Evolutionary conservation across 2,329 filamentous ascomycete genomes (phyloP), one percentile per base, ranked within the genome.

Genomic region (Paradendryphiella salina): DNA sequence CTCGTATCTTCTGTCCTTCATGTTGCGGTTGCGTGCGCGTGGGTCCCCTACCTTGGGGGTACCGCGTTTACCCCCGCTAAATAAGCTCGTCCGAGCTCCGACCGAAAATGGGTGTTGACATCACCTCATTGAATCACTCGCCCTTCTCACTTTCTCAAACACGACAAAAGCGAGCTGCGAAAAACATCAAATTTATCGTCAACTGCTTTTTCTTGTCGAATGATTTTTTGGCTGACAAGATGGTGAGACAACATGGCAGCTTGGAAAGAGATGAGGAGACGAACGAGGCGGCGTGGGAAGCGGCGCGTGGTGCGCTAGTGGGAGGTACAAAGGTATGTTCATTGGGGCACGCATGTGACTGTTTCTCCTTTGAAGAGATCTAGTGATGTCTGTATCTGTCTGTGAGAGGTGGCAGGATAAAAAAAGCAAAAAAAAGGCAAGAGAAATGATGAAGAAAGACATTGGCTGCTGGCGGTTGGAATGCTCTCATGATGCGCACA

Each of bases 221-320:
- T 50, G 18, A 20, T 37, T 17, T 13, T 17, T 14, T 23, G 14
- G 23, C 34, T 33, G 13, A 11, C 5, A 36, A 32, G 15, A 67
- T 60, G 47, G 67, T 84, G 77, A 75, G 74, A 57, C 65, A 75
- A 46, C 80, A 84, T 74, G 84, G 82, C 61, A 80, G 78, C 56
- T 75, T 87, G 65, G 70, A 64, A 11, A 82, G 82, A 43, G 83
- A 82, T 59, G 82, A 83, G 34, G 88, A 93, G 70, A 84, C 86
- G 41, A 82, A 82, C 56, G 78, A 82, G 49, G 89, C 89, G 38
- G 85, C 86, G 34, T 87, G 85, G 84, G 86, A 88, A 64, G 88
- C 87, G 29, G 80, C 80, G 2, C 80, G 80, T 56, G 89, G 89
- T 29, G 88, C 86, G 14, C 73, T 82, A 26, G 74, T 80, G 37